Conservation (phyloP, 1,284 basidiomycete species). For the Dichomitus squalens region DNA sequence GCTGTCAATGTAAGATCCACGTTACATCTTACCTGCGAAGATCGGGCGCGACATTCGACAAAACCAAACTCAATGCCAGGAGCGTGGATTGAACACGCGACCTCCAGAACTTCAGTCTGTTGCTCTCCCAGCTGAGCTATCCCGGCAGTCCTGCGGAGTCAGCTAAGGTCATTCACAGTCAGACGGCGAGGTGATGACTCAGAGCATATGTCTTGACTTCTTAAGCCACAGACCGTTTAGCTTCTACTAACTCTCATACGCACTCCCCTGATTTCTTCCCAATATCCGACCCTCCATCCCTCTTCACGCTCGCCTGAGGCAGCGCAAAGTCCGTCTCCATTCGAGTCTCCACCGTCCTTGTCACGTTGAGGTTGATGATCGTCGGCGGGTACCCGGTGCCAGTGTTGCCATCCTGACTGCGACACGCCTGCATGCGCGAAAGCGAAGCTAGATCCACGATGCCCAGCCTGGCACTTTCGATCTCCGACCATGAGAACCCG, state of each 20-base stretch:
- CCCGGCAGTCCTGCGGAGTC: too few species aligned
- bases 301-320: background rate
- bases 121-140: constrained; percentile 82
- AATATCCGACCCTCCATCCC: background rate
- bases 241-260: too few species aligned
- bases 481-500: constrained; percentile 18
- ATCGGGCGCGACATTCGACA: too few species aligned
- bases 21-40: too few species aligned
- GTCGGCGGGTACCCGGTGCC: constrained; percentile 6
- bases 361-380: constrained; percentile 17
- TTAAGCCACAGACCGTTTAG: too few species aligned
- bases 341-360: constrained; percentile 18
- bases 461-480: background rate
- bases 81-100: too few species aligned
- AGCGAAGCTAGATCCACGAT: background rate
- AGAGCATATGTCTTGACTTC: too few species aligned
- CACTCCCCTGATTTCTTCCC: background rate
- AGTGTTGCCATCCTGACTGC: background rate
- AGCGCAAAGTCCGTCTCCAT: constrained; percentile 20
- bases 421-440: background rate
- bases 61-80: too few species aligned
- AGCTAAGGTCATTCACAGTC: too few species aligned
- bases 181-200: too few species aligned
- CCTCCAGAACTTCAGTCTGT: constrained; percentile 62
- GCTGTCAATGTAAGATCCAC: too few species aligned